These are phyloP conservation scores for Jackrogersella minutella DNA, from an alignment of 495 filamentous ascomycete genomes.

Conservation along the genomic window DNA sequence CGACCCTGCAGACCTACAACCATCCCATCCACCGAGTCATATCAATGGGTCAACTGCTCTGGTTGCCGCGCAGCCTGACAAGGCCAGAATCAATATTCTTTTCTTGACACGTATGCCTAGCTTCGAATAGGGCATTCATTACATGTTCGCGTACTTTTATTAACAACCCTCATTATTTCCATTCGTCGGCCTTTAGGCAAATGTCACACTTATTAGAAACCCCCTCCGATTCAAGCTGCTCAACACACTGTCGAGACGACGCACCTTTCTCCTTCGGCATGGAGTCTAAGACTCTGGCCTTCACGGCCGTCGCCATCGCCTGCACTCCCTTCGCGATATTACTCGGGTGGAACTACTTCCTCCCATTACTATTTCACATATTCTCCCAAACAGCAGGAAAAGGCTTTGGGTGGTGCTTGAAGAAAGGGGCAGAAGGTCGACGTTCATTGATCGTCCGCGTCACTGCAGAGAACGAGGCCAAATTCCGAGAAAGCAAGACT, in stretches of 20 bases:
- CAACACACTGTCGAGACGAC: conserved; percentile 5
- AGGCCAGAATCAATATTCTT: conserved; percentile 32
- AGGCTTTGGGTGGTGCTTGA: conserved; percentile 69
- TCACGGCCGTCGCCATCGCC: conserved; percentile 41
- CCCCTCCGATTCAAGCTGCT: conserved; percentile 20
- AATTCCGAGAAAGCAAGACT: conserved; percentile 51
- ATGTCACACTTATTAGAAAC: conserved; percentile 14
- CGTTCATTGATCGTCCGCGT: conserved; percentile 68
- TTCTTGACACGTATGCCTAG: conserved; percentile 35
- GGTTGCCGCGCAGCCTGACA: conserved; percentile 29
- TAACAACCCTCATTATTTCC: conserved; percentile 8
- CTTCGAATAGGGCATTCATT: background rate
- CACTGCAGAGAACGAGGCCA: conserved; percentile 67
- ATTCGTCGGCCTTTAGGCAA: conserved; percentile 26
- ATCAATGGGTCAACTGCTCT: conserved; percentile 42
- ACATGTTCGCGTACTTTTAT: conserved; percentile 3
- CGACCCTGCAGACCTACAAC: conserved; percentile 1
- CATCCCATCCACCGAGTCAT: conserved; percentile 15
- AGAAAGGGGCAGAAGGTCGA: conserved; percentile 69
- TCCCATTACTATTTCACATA: conserved; percentile 48
- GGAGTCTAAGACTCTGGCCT: conserved; percentile 37
- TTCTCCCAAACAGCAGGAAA: conserved; percentile 52
- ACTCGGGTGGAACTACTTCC: conserved; percentile 39
- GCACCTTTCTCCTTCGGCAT: conserved; percentile 35
- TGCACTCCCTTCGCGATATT: conserved; percentile 38